A percentile compares a stretch with the other conserved stretches of the same genome.
Conservation (phyloP, 2,329 filamentous ascomycete genomes). For the Diplodia seriata region DNA sequence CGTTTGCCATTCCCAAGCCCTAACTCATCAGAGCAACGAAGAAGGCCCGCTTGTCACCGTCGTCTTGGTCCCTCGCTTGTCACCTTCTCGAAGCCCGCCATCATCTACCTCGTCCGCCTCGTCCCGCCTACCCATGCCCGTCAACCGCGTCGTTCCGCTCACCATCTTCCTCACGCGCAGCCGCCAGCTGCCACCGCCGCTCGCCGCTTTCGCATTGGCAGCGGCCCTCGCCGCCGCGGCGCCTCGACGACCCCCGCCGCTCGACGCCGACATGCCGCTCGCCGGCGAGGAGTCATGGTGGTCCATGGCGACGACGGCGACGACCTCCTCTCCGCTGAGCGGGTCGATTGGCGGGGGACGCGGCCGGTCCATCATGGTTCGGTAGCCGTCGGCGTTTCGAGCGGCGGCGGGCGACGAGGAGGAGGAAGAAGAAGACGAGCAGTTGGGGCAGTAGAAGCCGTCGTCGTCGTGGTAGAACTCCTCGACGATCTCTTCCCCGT, state of each 20-base stretch:
- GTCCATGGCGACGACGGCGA: neutral
- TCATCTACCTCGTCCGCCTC: neutral
- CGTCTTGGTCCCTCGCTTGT: neutral
- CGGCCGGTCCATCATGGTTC: neutral
- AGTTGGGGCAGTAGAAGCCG: conserved; percentile 13
- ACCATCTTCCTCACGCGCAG: conserved; percentile 15
- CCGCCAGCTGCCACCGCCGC: conserved; percentile 1
- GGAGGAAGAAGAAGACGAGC: neutral
- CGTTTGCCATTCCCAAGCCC: neutral
- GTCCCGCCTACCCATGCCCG: neutral
- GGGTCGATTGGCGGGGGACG: conserved; percentile 5
- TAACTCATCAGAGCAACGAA: neutral
- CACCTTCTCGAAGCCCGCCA: neutral
- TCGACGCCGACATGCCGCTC: neutral
- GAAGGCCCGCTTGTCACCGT: neutral
- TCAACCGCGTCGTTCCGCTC: conserved; percentile 4
- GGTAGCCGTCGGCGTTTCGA: neutral
- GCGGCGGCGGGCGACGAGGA: neutral
- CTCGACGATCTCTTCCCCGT: conserved; percentile 27
- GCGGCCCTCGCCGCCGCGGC: neutral
- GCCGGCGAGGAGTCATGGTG: neutral
- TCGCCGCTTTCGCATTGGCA: neutral
- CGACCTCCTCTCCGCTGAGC: conserved; percentile 12
- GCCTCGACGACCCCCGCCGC: neutral
- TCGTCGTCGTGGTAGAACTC: conserved; percentile 23